Conservation (phyloP, 1,284 basidiomycete genomes). For the Golubevia sp. region DNA sequence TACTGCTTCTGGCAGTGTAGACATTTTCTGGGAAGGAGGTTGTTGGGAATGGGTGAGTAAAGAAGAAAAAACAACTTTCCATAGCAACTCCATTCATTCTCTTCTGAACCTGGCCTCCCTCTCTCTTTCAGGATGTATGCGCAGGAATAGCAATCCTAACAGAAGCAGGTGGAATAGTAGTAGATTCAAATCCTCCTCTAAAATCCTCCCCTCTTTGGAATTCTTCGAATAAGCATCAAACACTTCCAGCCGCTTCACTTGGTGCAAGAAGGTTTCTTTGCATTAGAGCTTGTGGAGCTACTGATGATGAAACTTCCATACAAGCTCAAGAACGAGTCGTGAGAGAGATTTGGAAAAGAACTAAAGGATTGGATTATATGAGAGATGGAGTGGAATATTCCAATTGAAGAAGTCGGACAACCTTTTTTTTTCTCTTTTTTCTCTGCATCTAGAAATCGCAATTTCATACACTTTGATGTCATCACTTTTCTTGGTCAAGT, state of each 20-base stretch:
- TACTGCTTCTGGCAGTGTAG: conserved; percentile 41
- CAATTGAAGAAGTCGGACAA: no score
- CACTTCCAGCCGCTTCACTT: conserved; percentile 32
- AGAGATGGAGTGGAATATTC: conserved; percentile 11
- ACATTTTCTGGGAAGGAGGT: conserved; percentile 51
- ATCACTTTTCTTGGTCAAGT: no score
- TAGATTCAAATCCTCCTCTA: conserved; percentile 35
- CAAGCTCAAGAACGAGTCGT: conserved; percentile 44
- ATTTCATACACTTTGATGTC: no score
- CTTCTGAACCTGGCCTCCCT: not conserved
- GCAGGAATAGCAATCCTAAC: conserved; percentile 41
- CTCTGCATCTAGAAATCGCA: no score
- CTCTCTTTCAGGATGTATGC: conserved; percentile 33
- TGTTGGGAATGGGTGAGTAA: conserved; percentile 53
- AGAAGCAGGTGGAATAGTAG: conserved; percentile 49
- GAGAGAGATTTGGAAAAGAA: conserved; percentile 34
- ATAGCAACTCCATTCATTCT: not conserved
- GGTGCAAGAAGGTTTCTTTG: conserved; percentile 46
- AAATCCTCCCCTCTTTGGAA: conserved; percentile 6
- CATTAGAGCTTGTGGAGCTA: conserved; percentile 31
- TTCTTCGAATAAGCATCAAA: conserved; percentile 1
- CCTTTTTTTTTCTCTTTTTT: no score
- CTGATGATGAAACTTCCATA: conserved; percentile 22
- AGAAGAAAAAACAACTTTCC: not conserved
- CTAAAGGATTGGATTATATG: conserved; percentile 35